phyloP scores from a whole-genome alignment of 2,329 filamentous ascomycete species.

The Fusarium transvaalense region DNA sequence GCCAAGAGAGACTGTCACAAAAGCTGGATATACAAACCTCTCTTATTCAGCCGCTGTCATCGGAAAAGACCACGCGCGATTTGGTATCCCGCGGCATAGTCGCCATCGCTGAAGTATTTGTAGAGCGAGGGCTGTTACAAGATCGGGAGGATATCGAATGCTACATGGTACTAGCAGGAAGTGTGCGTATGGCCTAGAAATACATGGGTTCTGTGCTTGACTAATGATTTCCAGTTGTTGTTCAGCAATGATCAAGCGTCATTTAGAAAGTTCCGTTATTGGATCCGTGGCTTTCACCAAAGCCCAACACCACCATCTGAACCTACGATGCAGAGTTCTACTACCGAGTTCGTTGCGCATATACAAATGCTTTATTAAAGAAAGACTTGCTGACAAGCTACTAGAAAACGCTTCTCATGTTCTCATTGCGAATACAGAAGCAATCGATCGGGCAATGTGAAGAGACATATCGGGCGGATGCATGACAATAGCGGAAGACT shows the following conservation, averaged over 20 bases:
- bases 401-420: not conserved
- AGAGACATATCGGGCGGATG: not conserved
- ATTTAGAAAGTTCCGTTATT: not conserved
- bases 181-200: slow-evolving; percentile 2
- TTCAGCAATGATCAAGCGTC: not conserved
- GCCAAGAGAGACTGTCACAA: not conserved
- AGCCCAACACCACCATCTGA: not conserved
- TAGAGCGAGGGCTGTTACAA: slow-evolving; percentile 30
- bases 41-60: not conserved
- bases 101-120: slow-evolving; percentile 14
- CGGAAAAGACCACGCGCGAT: not conserved
- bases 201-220: too few relatives aligned
- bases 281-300: not conserved
- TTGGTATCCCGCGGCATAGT: slow-evolving; percentile 8
- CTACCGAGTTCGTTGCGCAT: not conserved
- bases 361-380: accelerated
- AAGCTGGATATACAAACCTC: not conserved
- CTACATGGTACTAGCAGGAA: slow-evolving; percentile 20
- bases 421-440: not conserved
- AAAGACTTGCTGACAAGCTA: accelerated
- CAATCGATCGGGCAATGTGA: not conserved
- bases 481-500: not conserved
- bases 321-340: accelerated
- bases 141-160: slow-evolving; percentile 7
- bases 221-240: not conserved